phyloP scores from a whole-genome alignment of 2,329 filamentous ascomycete genomes.

The Ophiosphaerella korrae region DNA sequence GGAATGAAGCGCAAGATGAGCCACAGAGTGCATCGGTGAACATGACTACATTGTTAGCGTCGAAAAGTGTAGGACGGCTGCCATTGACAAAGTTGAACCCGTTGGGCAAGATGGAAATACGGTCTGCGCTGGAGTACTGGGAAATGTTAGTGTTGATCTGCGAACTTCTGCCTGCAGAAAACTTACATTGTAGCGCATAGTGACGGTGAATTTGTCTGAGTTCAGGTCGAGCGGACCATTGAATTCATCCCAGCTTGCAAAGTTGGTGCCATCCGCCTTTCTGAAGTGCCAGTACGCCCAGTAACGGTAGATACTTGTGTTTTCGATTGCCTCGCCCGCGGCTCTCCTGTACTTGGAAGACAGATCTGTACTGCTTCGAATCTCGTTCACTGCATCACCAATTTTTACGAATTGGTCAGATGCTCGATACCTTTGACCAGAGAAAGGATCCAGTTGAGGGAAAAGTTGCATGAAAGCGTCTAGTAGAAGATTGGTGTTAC shows the following conservation, averaged over 20 bases:
- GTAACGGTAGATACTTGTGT: conserved; percentile 18
- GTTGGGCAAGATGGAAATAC: conserved; percentile 15
- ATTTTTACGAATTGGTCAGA: conserved; percentile 22
- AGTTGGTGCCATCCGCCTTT: conserved; percentile 38
- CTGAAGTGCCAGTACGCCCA: conserved; percentile 32
- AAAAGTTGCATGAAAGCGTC: conserved; percentile 59
- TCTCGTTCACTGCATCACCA: conserved; percentile 28
- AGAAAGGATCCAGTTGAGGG: conserved; percentile 50
- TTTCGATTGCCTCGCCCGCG: conserved; percentile 9
- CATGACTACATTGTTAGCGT: conserved; percentile 45
- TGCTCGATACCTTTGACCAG: conserved; percentile 28
- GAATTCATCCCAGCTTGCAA: conserved; percentile 51
- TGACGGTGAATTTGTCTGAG: conserved; percentile 46
- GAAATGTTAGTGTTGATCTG: conserved; percentile 2
- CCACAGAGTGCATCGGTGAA: conserved; percentile 63
- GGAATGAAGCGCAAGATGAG: conserved; percentile 63
- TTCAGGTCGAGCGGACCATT: conserved; percentile 47
- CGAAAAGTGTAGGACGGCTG: conserved; percentile 40
- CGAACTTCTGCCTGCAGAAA: background rate
- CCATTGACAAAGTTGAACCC: conserved; percentile 24
- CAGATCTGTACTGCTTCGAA: conserved; percentile 18
- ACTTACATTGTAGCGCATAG: conserved; percentile 39
- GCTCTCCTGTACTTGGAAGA: conserved; percentile 7
- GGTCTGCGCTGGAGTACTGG: conserved; percentile 26
- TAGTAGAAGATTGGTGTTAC: conserved; percentile 44